These are phyloP conservation scores for Lumnitzera littorea DNA, from an alignment of 345 rosid species.

Conservation along the genomic window DNA sequence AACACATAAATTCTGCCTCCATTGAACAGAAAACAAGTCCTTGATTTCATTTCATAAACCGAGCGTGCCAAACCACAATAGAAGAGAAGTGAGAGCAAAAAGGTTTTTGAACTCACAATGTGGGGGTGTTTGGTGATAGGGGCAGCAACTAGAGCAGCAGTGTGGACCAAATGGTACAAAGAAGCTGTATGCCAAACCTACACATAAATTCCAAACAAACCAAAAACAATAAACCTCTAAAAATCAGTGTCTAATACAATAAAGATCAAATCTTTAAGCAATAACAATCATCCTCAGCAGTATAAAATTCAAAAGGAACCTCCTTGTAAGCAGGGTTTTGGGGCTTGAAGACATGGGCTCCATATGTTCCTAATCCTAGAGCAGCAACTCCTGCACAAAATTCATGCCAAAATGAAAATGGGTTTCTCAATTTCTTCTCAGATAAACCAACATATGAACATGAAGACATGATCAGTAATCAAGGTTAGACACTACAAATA, in stretches of 20 bases:
- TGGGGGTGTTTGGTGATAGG: slow-evolving; percentile 64
- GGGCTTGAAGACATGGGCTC: slow-evolving; percentile 78
- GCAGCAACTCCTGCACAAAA: slow-evolving; percentile 60
- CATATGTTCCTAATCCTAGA: slow-evolving; percentile 87
- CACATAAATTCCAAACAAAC: slow-evolving; percentile 7
- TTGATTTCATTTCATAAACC: not conserved
- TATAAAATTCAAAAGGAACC: slow-evolving; percentile 24
- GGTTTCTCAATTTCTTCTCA: not conserved
- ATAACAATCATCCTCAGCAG: not conserved
- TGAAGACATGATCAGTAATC: not conserved
- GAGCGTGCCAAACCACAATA: not conserved
- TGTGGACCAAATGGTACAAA: slow-evolving; percentile 85
- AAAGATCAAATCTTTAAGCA: not conserved
- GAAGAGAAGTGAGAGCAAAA: not conserved
- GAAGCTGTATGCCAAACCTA: slow-evolving; percentile 98
- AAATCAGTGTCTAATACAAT: not conserved
- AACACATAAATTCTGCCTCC: not conserved
- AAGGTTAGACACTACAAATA: not conserved
- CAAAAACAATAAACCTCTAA: not conserved
- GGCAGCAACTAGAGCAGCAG: slow-evolving; percentile 77
- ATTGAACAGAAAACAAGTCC: not conserved
- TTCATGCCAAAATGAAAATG: too few species aligned
- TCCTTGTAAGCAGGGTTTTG: slow-evolving; percentile 69
- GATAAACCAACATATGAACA: not conserved
- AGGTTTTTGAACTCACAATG: slow-evolving; percentile 35